Conservation (phyloP, 1,139 yeast genomes). For the Diutina ranongensis region DNA sequence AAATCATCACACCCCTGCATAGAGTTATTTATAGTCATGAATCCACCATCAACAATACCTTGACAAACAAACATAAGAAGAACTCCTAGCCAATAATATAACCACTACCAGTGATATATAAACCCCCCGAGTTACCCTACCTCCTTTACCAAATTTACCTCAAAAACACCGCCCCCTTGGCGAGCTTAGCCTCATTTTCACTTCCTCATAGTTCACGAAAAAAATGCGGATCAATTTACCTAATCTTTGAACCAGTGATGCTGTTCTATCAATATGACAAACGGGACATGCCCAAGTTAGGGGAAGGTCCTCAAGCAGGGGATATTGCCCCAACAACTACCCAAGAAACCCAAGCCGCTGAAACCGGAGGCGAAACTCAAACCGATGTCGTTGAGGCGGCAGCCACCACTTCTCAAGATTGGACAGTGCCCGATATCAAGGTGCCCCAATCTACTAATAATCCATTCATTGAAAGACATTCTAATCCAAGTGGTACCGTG, state of each 20-base stretch:
- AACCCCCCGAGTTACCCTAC: too few species aligned
- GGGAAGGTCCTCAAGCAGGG: background rate
- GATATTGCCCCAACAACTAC: background rate
- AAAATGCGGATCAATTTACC: too few species aligned
- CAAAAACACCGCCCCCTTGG: too few species aligned
- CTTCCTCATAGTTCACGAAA: too few species aligned
- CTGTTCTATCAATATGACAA: background rate
- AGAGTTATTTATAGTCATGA: too few species aligned
- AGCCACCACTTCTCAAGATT: background rate
- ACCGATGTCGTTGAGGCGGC: background rate
- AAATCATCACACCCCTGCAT: too few species aligned
- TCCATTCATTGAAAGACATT: constrained; percentile 46
- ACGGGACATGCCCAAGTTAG: background rate
- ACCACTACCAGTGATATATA: too few species aligned
- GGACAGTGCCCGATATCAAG: background rate
- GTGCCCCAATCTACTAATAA: constrained; percentile 42
- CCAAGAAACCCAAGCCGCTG: background rate
- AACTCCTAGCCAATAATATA: too few species aligned
- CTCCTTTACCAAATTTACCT: background rate
- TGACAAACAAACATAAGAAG: too few species aligned
- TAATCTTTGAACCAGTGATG: background rate
- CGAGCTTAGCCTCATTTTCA: background rate
- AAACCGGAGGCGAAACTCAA: background rate
- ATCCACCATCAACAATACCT: too few species aligned
- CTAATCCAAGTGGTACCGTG: constrained; percentile 60